Evolutionary conservation across 164 flowering plant species (phyloP), one percentile per base, ranked within the genome.

Genomic region (Litsea cubeba): DNA sequence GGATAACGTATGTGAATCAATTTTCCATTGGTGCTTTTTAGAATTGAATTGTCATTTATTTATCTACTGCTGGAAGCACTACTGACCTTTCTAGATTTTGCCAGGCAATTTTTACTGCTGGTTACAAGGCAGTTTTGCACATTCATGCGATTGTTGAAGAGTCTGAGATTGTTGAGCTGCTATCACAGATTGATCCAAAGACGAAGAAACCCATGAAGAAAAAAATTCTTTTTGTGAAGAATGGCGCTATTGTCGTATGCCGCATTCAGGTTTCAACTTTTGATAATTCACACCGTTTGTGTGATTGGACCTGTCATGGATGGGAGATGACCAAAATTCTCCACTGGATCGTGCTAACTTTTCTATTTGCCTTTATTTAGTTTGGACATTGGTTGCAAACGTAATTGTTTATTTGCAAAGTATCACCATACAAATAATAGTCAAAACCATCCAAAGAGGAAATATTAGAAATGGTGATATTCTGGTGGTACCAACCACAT

Each of bases 91-190:
- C 70, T 18, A 78, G 66, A 22, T 78, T 4, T 54, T 78, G 66
- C 40, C 81, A 96, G 99, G 99, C 98, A 68, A 96, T 96, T 76
- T 92, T 94, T 70, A 92, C 98, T 69, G 94, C 99, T 81, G 99
- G 99, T 24, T 96, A 96, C 83, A 96, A 94, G 81, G 99, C 99
- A 68, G 87, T 96, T 14, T 81, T 96, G 83, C 99, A 94, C 79
- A 83, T 96, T 74, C 99, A 96, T 81, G 69, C 99, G 64, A 88
- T 93, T 67, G 97, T 92, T 72, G 99, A 96, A 81, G 99, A 96
- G 77, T 92, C 98, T 82, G 99, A 96, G 86, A 94, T 96, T 80
- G 83, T 94, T 75, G 89, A 91, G 85, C 82, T 96, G 74, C 78
- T 87, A 62, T 84, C 85, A 50, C 97, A 94, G 78, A 96, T 96